Conservation (phyloP, 495 filamentous ascomycete genomes). For the Beverwykella pulmonaria region DNA sequence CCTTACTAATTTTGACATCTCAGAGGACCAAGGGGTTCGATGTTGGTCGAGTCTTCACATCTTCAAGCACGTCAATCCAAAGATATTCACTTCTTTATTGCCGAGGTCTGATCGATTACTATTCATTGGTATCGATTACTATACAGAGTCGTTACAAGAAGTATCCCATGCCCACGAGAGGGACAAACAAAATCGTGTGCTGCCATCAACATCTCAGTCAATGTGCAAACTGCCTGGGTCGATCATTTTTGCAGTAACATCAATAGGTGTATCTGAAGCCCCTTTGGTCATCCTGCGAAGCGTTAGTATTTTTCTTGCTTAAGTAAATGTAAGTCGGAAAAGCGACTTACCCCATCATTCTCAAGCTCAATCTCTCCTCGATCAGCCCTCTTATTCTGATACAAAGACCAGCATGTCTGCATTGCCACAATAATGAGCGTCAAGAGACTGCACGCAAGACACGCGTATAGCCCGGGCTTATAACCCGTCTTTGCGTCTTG, state of each 20-base stretch:
- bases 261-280: slow-evolving; percentile 38
- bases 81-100: neutral
- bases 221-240: no score
- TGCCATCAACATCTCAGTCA: neutral
- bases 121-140: neutral
- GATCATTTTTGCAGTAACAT: neutral
- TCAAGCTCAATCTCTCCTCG: slow-evolving; percentile 40
- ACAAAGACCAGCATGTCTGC: slow-evolving; percentile 21
- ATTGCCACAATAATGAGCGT: slow-evolving; percentile 32
- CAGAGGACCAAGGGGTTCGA: no score
- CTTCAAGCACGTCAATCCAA: no score
- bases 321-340: neutral
- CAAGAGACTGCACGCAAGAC: slow-evolving; percentile 35
- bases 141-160: neutral
- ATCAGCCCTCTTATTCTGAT: slow-evolving; percentile 33
- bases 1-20: no score
- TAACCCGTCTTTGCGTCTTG: slow-evolving; percentile 37
- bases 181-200: neutral
- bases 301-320: slow-evolving; percentile 5
- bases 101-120: neutral
- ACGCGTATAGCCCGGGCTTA: slow-evolving; percentile 39
- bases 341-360: slow-evolving; percentile 27
- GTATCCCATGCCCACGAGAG: neutral
- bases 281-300: slow-evolving; percentile 24
- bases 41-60: no score